These are phyloP conservation scores for Fusarium sp. DNA, from an alignment of 2,329 filamentous ascomycete genomes.

Conservation along the genomic window DNA sequence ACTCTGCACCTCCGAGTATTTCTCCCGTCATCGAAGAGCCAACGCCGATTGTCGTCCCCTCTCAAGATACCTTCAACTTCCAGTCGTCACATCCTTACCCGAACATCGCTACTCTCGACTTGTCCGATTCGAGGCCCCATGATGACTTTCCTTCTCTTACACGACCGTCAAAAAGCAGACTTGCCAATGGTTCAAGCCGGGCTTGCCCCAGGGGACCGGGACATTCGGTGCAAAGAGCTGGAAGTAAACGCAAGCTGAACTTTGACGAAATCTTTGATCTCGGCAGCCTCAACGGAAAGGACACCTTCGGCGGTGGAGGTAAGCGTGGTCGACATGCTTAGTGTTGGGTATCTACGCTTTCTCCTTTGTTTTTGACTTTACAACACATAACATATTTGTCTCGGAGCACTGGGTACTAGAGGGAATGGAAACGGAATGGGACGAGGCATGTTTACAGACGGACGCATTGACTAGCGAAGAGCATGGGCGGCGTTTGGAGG, in stretches of 20 bases:
- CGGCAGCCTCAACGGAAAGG: constrained; percentile 72
- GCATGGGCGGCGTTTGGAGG: constrained; percentile 55
- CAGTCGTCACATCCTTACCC: constrained; percentile 72
- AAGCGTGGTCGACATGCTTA: constrained; percentile 65
- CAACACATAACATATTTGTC: constrained; percentile 31
- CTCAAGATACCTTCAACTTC: constrained; percentile 75
- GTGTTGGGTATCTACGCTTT: constrained; percentile 18
- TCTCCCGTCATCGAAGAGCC: constrained; percentile 47
- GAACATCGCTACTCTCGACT: constrained; percentile 70
- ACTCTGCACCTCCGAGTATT: constrained; percentile 46
- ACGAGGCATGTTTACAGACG: constrained; percentile 50
- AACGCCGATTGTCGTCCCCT: constrained; percentile 62
- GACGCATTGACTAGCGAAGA: constrained; percentile 53
- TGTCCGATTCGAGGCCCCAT: constrained; percentile 64
- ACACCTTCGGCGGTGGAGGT: constrained; percentile 62
- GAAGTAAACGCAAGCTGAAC: constrained; percentile 79
- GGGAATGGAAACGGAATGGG: constrained; percentile 41
- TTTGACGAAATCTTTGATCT: constrained; percentile 79
- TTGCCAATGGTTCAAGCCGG: constrained; percentile 44
- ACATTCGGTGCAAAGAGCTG: constrained; percentile 72
- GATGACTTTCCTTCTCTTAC: constrained; percentile 50
- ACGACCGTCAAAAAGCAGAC: constrained; percentile 47
- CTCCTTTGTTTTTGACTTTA: constrained; percentile 32
- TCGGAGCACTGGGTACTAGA: constrained; percentile 44
- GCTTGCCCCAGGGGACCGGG: constrained; percentile 46